These are phyloP conservation scores for Verruconis gallopava DNA, from an alignment of 2,329 filamentous ascomycete genomes.

Conservation along the genomic window DNA sequence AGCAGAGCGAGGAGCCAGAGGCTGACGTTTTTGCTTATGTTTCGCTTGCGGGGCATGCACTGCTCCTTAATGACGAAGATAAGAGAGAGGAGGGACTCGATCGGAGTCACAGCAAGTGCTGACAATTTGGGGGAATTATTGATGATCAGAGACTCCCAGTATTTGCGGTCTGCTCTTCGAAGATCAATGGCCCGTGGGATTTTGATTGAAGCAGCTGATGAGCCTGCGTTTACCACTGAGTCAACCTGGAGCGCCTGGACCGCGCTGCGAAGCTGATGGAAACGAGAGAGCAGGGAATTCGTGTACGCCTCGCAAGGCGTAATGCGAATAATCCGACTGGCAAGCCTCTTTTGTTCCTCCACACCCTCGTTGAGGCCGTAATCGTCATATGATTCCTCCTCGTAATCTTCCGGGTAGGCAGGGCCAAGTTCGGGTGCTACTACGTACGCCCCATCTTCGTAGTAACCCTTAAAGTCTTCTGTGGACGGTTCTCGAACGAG, in stretches of 20 bases:
- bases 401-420: neutral
- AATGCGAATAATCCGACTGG: slow-evolving; percentile 6
- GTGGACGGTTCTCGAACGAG: slow-evolving; percentile 28
- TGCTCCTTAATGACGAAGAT: slow-evolving; percentile 1
- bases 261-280: slow-evolving; percentile 47
- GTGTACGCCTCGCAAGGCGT: slow-evolving; percentile 54
- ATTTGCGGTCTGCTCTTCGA: neutral
- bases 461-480: slow-evolving; percentile 44
- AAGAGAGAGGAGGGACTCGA: neutral
- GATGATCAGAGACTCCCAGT: neutral
- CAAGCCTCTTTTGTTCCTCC: no score
- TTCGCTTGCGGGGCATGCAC: slow-evolving; percentile 35
- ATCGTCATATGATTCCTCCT: slow-evolving; percentile 20
- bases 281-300: slow-evolving; percentile 50
- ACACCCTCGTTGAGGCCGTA: no score
- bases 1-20: slow-evolving; percentile 79
- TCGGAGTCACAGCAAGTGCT: slow-evolving; percentile 1
- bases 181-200: neutral
- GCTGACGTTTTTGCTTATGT: slow-evolving; percentile 53
- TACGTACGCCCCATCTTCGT: slow-evolving; percentile 67
- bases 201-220: neutral
- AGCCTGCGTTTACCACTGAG: neutral
- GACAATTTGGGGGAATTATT: neutral
- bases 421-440: slow-evolving; percentile 38
- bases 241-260: slow-evolving; percentile 33